Evolutionary conservation across 352 stramenopile species (phyloP).

Genomic region (Phytopythium oedochilum): DNA sequence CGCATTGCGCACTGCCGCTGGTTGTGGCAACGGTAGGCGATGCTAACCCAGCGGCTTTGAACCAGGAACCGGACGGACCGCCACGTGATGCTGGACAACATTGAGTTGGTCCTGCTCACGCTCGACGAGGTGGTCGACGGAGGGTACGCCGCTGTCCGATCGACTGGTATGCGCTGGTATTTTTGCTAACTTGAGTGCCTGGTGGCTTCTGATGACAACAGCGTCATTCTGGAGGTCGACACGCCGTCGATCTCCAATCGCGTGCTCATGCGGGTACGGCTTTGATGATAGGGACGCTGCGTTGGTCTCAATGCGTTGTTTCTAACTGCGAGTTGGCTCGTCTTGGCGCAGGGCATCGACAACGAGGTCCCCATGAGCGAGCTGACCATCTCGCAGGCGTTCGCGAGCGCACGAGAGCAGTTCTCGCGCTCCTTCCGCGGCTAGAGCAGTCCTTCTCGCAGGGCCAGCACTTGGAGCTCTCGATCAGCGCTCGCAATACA

Average conservation of each 20-base stretch:
- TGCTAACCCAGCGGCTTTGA: neutral
- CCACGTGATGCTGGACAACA: constrained; percentile 89
- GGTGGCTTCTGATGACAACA: constrained; percentile 20
- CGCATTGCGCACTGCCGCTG: too few species aligned
- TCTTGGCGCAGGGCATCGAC: constrained; percentile 66
- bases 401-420: constrained; percentile 81
- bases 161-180: too few species aligned
- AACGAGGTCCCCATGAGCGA: constrained; percentile 85
- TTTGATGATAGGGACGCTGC: too few species aligned
- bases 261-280: constrained; percentile 87
- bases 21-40: neutral
- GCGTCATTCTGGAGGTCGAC: constrained; percentile 87
- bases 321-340: too few species aligned
- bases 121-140: constrained; percentile 90
- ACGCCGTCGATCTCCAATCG: constrained; percentile 87
- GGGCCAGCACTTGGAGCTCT: neutral
- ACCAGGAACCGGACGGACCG: constrained; percentile 78
- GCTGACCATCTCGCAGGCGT: constrained; percentile 76
- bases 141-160: constrained; percentile 33
- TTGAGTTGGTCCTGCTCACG: constrained; percentile 86
- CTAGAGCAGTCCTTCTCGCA: constrained; percentile 20
- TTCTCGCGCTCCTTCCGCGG: constrained; percentile 88
- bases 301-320: too few species aligned
- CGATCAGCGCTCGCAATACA: too few species aligned
- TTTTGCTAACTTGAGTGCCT: neutral